These are phyloP conservation scores for Camptophora hylomeconis DNA, from an alignment of 2,329 filamentous ascomycete genomes.

Conservation along the genomic window DNA sequence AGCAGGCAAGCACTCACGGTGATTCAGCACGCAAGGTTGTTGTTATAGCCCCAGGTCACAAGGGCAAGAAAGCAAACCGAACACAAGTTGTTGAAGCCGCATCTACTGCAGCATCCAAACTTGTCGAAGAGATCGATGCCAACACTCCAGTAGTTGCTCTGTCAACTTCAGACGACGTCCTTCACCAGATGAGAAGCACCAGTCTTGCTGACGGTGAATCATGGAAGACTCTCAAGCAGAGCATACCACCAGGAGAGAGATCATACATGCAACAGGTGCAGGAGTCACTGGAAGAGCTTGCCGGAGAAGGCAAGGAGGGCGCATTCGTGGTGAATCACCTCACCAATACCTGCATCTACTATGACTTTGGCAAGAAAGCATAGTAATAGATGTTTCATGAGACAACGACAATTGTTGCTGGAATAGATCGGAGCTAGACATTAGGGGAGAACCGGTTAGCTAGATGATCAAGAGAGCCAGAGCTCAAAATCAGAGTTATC, in stretches of 20 bases:
- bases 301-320: slow-evolving; percentile 3
- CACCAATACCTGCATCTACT: slow-evolving; percentile 8
- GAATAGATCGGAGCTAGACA: too few relatives aligned
- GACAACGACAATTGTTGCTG: too few relatives aligned
- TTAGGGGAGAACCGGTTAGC: too few relatives aligned
- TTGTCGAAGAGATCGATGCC: slow-evolving; percentile 5
- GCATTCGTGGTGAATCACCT: slow-evolving; percentile 5
- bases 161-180: slow-evolving; percentile 4
- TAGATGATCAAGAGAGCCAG: too few relatives aligned
- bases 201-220: slow-evolving; percentile 3
- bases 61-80: slow-evolving; percentile 84
- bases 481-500: too few relatives aligned
- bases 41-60: slow-evolving; percentile 68
- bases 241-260: slow-evolving; percentile 3
- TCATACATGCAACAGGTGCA: slow-evolving; percentile 5
- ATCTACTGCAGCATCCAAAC: slow-evolving; percentile 4
- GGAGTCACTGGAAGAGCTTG: slow-evolving; percentile 3
- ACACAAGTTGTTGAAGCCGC: slow-evolving; percentile 60
- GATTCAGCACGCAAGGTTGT: slow-evolving; percentile 45
- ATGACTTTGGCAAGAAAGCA: slow-evolving; percentile 7
- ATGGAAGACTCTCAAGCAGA: slow-evolving; percentile 3
- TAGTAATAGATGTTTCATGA: too few relatives aligned
- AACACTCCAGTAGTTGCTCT: slow-evolving; percentile 6
- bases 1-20: slow-evolving; percentile 27
- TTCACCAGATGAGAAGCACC: slow-evolving; percentile 14